Conservation (phyloP, 2,329 filamentous ascomycete genomes). For the Penicillium brevicompactum region DNA sequence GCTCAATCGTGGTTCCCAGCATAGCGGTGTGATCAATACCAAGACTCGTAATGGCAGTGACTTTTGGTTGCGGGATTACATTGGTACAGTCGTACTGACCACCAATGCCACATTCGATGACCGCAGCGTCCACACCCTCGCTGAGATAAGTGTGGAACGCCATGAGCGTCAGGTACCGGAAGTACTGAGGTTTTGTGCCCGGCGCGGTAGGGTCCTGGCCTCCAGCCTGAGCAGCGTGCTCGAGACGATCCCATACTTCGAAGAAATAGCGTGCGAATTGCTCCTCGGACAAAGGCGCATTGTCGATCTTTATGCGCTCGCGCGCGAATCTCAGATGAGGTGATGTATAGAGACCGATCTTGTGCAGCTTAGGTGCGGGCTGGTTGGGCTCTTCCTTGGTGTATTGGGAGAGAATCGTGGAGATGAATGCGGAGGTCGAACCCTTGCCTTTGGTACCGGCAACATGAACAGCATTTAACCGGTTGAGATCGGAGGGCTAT, state of each 20-base stretch:
- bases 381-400: constrained; percentile 33
- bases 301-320: constrained; percentile 82
- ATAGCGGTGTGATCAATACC: constrained; percentile 84
- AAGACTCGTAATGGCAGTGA: constrained; percentile 74
- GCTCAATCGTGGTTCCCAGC: constrained; percentile 74
- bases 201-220: constrained; percentile 55
- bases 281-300: constrained; percentile 66
- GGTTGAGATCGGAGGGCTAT: constrained; percentile 64
- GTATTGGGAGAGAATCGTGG: constrained; percentile 73
- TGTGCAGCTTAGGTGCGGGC: constrained; percentile 44
- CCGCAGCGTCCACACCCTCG: constrained; percentile 74
- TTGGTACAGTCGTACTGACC: constrained; percentile 95
- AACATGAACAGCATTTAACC: constrained; percentile 72
- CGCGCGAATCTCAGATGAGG: constrained; percentile 82
- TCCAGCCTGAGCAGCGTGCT: constrained; percentile 54
- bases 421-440: constrained; percentile 81
- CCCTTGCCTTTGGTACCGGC: constrained; percentile 95
- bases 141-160: constrained; percentile 80
- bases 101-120: constrained; percentile 92
- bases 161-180: constrained; percentile 86
- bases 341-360: constrained; percentile 80
- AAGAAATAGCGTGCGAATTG: constrained; percentile 79
- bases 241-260: constrained; percentile 74
- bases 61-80: constrained; percentile 70
- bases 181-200: constrained; percentile 80